Evolutionary conservation across 441 rosid species (phyloP), one percentile per base, ranked within the genome.

Genomic region (Populus trichocarpa): DNA sequence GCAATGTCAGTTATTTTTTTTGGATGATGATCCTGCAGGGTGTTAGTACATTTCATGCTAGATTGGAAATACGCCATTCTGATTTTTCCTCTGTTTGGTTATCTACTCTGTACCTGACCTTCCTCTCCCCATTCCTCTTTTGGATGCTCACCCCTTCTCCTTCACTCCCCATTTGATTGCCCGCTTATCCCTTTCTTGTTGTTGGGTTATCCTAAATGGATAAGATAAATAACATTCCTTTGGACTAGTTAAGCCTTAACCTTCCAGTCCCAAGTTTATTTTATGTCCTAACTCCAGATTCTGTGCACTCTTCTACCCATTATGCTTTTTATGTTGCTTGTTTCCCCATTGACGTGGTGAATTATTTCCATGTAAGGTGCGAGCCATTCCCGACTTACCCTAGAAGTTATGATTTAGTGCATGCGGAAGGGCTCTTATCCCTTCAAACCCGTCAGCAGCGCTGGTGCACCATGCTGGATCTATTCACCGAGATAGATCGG

Each of bases 301-400:
- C 42, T 6, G 53, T 13, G 14, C 28, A 5, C 38, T 73, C 69
- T 53, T 78, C 23, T 57, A 18, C 6, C 46, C 7, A 32, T 75
- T 63, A 38, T n/a, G 28, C 57, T 22, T 26, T 67, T 13, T 2
- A 68, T 23, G 4, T 42, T 23, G 26, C 7, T 72, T 50, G 72
- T 12, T 61, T 28, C 22, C 22, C 71, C 67, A 46, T 20, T 74
- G 72, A 78, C 64, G 42, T 1, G 23, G 59, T 3, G 59, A 30
- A 59, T 64, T 12, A 76, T 71, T 70, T 80, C 67, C 38, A 20
- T 75, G 50, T 78, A 89, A 97, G 99, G 99, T 97, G 99, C 74
- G 99, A 97, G 85, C 85, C 97, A 77, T 97, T 97, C 84, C 99
- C 99, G 8, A 85, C 94, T 11, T 95, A 97, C 83, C 97, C 99